These are phyloP conservation scores for Candida berthetii DNA, from an alignment of 805 yeast species.

Conservation along the genomic window DNA sequence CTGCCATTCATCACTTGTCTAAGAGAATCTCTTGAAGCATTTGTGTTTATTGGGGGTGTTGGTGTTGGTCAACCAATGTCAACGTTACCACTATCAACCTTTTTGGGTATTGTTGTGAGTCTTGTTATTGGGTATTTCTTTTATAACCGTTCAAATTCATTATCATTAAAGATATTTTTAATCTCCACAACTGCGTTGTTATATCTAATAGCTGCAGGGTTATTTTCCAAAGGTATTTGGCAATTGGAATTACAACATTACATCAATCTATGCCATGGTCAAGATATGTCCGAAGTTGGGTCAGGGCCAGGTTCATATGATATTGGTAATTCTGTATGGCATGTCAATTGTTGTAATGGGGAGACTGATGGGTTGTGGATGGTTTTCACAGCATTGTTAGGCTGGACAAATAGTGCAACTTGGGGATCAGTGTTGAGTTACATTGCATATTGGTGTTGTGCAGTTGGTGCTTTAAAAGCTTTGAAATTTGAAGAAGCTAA, in stretches of 20 bases:
- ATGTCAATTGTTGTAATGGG: slow-evolving; percentile 91
- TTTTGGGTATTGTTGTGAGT: slow-evolving; percentile 56
- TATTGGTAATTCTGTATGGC: slow-evolving; percentile 78
- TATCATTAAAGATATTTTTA: slow-evolving; percentile 70
- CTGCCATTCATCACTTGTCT: slow-evolving; percentile 82
- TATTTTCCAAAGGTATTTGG: slow-evolving; percentile 87
- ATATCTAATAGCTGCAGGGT: slow-evolving; percentile 81
- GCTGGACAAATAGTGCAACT: slow-evolving; percentile 94
- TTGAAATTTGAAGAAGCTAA: slow-evolving; percentile 47
- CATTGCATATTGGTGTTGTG: slow-evolving; percentile 58
- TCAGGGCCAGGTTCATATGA: slow-evolving; percentile 94
- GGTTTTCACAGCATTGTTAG: slow-evolving; percentile 81
- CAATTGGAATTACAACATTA: slow-evolving; percentile 75
- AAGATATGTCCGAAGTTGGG: slow-evolving; percentile 83
- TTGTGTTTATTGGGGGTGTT: slow-evolving; percentile 86
- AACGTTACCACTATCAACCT: slow-evolving; percentile 58
- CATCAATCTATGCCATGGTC: slow-evolving; percentile 69
- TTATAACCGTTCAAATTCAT: slow-evolving; percentile 73
- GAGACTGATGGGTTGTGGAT: slow-evolving; percentile 91
- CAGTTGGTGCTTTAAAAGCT: slow-evolving; percentile 35
- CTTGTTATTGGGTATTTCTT: slow-evolving; percentile 56
- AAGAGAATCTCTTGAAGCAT: slow-evolving; percentile 89
- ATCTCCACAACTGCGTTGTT: slow-evolving; percentile 73
- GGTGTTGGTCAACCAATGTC: slow-evolving; percentile 65
- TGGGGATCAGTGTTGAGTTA: slow-evolving; percentile 80